Evolutionary conservation across 805 yeast genomes (phyloP).

Genomic region (Barnettozyma populi): DNA sequence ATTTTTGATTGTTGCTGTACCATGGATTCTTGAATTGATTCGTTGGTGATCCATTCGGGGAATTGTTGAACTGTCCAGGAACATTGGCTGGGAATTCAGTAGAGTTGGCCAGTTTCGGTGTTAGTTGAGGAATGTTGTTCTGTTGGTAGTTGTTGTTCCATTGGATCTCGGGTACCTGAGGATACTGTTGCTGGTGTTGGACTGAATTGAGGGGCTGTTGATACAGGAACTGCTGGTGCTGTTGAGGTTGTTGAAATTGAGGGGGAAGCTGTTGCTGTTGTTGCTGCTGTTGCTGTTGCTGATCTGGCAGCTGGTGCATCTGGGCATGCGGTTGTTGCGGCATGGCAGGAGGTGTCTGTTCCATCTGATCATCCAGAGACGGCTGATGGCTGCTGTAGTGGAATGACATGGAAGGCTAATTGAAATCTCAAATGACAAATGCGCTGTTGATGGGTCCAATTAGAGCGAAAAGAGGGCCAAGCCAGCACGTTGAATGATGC

Average conservation of each 20-base stretch:
- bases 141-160: constrained; percentile 23
- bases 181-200: neutral
- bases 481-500: neutral
- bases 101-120: constrained; percentile 17
- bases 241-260: neutral
- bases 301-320: constrained; percentile 4
- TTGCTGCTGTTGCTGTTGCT: constrained; percentile 2
- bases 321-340: constrained; percentile 2
- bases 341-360: constrained; percentile 4
- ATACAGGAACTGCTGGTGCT: neutral
- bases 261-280: neutral
- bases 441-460: neutral
- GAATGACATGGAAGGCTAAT: constrained; percentile 16
- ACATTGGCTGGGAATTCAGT: constrained; percentile 1
- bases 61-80: constrained; percentile 4
- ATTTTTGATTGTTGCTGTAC: constrained; percentile 13
- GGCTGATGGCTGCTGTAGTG: constrained; percentile 22
- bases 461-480: neutral
- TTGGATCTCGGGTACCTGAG: constrained; percentile 14
- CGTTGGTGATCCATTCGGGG: constrained; percentile 27
- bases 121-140: constrained; percentile 14
- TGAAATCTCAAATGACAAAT: neutral
- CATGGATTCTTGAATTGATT: constrained; percentile 27
- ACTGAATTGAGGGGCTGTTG: neutral
- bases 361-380: constrained; percentile 14